A percentile compares a stretch with the other conserved stretches of the same genome.
phyloP scores from a whole-genome alignment of 148 eudicot species.

The Heliamphora exappendiculata region DNA sequence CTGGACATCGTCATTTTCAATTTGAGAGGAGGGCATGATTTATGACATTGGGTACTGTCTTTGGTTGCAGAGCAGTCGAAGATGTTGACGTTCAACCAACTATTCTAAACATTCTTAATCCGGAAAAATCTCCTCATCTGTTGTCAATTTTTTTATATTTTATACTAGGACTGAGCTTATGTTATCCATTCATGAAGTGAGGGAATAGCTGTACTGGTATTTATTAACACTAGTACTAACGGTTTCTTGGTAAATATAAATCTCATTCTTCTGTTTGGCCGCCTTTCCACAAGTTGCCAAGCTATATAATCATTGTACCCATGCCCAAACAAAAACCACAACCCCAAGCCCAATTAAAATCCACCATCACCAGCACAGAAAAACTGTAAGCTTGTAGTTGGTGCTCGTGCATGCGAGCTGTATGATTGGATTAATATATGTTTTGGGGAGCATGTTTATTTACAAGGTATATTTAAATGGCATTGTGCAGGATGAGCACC shows the following conservation, averaged over 20 bases:
- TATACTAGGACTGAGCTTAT: neutral
- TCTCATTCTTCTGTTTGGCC: neutral
- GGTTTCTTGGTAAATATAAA: neutral
- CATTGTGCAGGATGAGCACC: slow-evolving; percentile 77
- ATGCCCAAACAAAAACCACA: neutral
- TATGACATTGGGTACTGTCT: neutral
- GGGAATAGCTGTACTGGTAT: neutral
- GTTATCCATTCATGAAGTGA: neutral
- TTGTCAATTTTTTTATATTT: neutral
- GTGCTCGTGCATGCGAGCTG: neutral
- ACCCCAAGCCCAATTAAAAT: neutral
- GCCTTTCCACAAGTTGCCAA: slow-evolving; percentile 3
- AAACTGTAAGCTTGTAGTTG: neutral
- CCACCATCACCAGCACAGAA: neutral
- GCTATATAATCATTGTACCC: neutral
- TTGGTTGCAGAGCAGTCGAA: neutral
- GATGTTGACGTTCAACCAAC: neutral
- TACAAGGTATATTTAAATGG: slow-evolving; percentile 8
- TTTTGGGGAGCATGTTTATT: neutral
- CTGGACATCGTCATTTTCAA: neutral
- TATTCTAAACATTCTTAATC: neutral
- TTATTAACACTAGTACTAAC: neutral
- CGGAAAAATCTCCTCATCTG: neutral
- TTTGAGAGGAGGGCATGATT: neutral
- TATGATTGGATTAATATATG: neutral